Percentiles rank a stretch among this genome's conserved stretches.
phyloP scores from a whole-genome alignment of 2,329 filamentous ascomycete species.

The Aaosphaeria pasadenensis region DNA sequence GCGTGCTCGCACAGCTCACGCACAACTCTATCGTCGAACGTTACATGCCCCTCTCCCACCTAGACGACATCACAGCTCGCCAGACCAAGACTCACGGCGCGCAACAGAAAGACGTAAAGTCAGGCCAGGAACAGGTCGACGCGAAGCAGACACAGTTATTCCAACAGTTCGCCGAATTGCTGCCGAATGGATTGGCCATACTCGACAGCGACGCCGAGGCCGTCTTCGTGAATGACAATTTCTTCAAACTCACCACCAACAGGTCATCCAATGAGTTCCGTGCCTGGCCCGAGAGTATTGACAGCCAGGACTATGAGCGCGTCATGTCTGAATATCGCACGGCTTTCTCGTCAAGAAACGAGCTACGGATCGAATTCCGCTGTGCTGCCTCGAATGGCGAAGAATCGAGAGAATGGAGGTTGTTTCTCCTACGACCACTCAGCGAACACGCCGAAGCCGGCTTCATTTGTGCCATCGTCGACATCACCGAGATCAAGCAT shows the following conservation, averaged over 20 bases:
- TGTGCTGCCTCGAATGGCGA: slow-evolving; percentile 31
- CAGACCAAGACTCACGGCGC: slow-evolving; percentile 9
- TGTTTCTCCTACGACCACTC: slow-evolving; percentile 43
- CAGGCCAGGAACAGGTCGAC: slow-evolving; percentile 14
- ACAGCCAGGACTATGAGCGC: slow-evolving; percentile 42
- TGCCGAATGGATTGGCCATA: slow-evolving; percentile 46
- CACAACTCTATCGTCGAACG: slow-evolving; percentile 15
- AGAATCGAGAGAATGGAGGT: slow-evolving; percentile 37
- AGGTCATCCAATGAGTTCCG: slow-evolving; percentile 39
- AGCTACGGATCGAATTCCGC: slow-evolving; percentile 43
- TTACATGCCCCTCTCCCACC: slow-evolving; percentile 23
- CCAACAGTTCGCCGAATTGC: slow-evolving; percentile 43
- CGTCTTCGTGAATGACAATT: slow-evolving; percentile 47
- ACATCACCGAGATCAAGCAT: slow-evolving; percentile 46
- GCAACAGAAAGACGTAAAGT: slow-evolving; percentile 5
- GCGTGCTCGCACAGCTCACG: slow-evolving; percentile 31
- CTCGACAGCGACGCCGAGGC: slow-evolving; percentile 44
- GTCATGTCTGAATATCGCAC: slow-evolving; percentile 45
- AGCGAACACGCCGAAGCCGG: slow-evolving; percentile 42
- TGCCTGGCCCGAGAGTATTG: slow-evolving; percentile 46
- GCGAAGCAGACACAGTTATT: slow-evolving; percentile 43
- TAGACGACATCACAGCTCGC: slow-evolving; percentile 15
- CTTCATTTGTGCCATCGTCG: slow-evolving; percentile 46
- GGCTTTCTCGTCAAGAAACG: slow-evolving; percentile 37
- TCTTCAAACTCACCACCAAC: slow-evolving; percentile 46